phyloP scores from a whole-genome alignment of 257 asterid species.

The Phtheirospermum japonicum region DNA sequence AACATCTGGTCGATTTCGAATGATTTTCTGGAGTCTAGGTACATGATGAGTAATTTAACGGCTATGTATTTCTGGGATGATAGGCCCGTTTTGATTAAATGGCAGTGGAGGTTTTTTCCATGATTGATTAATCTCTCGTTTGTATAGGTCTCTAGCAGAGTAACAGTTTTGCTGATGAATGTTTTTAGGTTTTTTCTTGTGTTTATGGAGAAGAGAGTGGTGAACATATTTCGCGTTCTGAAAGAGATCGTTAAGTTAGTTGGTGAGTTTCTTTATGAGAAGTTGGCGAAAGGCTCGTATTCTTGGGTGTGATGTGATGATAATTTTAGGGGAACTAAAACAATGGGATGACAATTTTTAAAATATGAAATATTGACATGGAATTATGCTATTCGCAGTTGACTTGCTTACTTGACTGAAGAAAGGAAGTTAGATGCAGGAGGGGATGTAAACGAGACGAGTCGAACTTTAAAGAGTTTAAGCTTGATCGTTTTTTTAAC shows the following conservation, averaged over 20 bases:
- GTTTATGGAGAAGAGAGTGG: constrained; percentile 31
- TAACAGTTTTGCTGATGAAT: constrained; percentile 36
- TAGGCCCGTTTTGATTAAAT: constrained; percentile 60
- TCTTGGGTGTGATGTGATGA: too few species aligned
- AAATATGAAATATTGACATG: too few species aligned
- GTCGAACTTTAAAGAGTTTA: too few species aligned
- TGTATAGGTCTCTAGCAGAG: constrained; percentile 41
- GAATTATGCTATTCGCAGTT: too few species aligned
- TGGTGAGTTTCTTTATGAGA: not conserved
- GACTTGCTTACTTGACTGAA: too few species aligned
- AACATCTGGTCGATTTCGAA: constrained; percentile 55
- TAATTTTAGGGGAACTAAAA: too few species aligned
- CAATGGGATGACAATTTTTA: too few species aligned
- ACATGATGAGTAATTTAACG: constrained; percentile 61
- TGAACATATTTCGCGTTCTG: constrained; percentile 23
- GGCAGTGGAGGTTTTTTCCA: constrained; percentile 62
- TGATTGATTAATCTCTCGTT: constrained; percentile 34
- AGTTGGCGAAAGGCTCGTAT: too few species aligned
- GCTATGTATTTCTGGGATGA: constrained; percentile 59
- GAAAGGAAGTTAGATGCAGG: too few species aligned
- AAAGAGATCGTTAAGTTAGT: constrained; percentile 17
- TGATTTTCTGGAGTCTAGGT: constrained; percentile 44
- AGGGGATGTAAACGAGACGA: too few species aligned
- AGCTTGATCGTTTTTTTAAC: too few species aligned
- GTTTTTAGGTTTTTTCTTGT: constrained; percentile 40